Percentiles rank a stretch among this genome's conserved stretches.
Evolutionary conservation across 352 stramenopile genomes (phyloP).

Genomic region (Phytophthora rubi): DNA sequence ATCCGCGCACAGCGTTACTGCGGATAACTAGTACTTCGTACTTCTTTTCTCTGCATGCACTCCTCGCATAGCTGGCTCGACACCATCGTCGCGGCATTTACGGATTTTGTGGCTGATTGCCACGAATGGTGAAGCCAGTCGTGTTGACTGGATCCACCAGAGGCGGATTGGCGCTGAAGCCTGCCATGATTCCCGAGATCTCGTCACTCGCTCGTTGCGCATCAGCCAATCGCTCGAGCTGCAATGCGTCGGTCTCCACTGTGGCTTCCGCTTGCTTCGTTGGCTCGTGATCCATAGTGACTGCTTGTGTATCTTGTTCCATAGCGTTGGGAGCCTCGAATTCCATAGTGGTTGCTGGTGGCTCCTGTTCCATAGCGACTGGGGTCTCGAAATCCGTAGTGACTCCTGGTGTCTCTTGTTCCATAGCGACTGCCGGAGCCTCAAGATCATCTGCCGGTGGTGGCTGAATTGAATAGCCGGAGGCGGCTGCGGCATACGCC

Average conservation of each 20-base stretch:
- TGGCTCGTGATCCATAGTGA: constrained; percentile 13
- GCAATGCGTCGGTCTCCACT: constrained; percentile 1
- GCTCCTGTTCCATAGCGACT: constrained; percentile 22
- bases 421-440: constrained; percentile 14
- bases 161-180: constrained; percentile 20
- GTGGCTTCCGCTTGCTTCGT: constrained; percentile 11
- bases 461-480: constrained; percentile 33
- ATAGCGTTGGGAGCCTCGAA: constrained; percentile 15
- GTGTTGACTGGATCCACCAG: constrained; percentile 11
- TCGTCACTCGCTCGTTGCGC: constrained; percentile 32
- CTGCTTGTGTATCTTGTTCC: background rate
- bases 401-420: no score
- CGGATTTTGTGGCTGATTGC: constrained; percentile 27
- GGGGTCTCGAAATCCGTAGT: no score
- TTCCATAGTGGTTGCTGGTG: constrained; percentile 22
- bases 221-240: constrained; percentile 6
- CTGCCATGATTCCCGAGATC: constrained; percentile 37
- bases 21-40: background rate
- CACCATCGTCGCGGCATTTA: constrained; percentile 9
- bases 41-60: background rate
- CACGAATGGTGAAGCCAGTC: constrained; percentile 36
- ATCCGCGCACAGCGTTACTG: background rate
- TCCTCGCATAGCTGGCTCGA: constrained; percentile 3
- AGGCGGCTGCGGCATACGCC: constrained; percentile 16
- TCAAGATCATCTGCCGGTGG: constrained; percentile 34